Conservation (phyloP, 73 alveolate species). For the Tetrahymena malaccensis region DNA sequence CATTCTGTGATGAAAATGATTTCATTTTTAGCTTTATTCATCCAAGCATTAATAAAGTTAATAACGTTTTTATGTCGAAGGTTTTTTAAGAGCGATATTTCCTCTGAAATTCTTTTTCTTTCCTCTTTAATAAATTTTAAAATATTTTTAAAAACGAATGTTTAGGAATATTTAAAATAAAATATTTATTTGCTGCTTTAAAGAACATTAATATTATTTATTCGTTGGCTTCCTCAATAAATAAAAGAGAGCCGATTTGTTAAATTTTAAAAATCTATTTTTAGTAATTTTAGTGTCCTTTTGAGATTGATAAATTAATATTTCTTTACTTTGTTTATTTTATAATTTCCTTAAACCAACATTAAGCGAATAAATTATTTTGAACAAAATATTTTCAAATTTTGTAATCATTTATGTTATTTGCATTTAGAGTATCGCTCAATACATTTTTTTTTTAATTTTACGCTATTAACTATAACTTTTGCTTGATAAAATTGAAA, state of each 20-base stretch:
- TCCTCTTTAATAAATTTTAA: slow-evolving; percentile 15
- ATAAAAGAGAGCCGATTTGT: not conserved
- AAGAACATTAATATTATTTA: too few relatives aligned
- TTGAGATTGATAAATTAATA: not conserved
- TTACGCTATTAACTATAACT: not conserved
- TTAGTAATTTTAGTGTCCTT: not conserved
- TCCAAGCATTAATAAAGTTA: slow-evolving; percentile 73
- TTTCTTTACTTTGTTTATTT: not conserved
- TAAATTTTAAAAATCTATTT: not conserved
- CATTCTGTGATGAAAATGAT: slow-evolving; percentile 78
- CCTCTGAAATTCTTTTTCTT: slow-evolving; percentile 53
- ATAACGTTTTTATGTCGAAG: slow-evolving; percentile 72
- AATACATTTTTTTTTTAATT: too few relatives aligned
- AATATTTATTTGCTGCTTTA: not conserved
- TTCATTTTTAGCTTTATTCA: slow-evolving; percentile 53
- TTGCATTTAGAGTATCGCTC: not conserved
- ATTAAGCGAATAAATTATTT: too few relatives aligned
- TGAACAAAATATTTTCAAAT: too few relatives aligned
- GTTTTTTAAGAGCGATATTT: slow-evolving; percentile 58
- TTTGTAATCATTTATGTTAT: too few relatives aligned
- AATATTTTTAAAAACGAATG: too few relatives aligned
- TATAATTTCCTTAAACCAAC: too few relatives aligned
- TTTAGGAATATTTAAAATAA: too few relatives aligned
- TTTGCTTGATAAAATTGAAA: not conserved
- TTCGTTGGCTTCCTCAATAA: not conserved